phyloP scores from a whole-genome alignment of 2,329 filamentous ascomycete species.

The Chaetomium sp. region DNA sequence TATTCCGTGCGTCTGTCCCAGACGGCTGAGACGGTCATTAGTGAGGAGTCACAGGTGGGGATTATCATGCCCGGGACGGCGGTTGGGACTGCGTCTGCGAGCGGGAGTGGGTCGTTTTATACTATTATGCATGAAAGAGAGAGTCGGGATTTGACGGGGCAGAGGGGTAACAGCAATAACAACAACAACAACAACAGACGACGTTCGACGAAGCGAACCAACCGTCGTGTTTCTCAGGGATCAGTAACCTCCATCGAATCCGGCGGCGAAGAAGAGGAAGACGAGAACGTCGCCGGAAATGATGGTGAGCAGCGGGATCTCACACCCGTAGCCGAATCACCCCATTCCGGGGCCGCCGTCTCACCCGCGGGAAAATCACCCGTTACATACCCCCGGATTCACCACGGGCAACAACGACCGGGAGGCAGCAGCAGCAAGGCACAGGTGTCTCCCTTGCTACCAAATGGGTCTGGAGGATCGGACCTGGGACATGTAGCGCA shows the following conservation, averaged over 20 bases:
- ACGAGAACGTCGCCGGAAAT: constrained; percentile 17
- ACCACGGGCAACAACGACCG: constrained; percentile 4
- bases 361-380: constrained; percentile 17
- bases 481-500: constrained; percentile 9
- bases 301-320: constrained; percentile 28
- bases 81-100: too few species aligned
- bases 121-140: constrained; percentile 1
- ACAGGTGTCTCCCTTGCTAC: too few species aligned
- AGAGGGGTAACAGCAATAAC: neutral
- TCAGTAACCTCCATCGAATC: constrained; percentile 37
- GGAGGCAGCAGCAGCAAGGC: neutral
- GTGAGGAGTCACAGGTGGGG: constrained; percentile 18
- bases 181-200: constrained; percentile 5
- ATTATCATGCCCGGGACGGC: too few species aligned
- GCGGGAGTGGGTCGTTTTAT: too few species aligned
- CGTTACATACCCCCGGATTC: constrained; percentile 20
- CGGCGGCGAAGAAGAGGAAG: constrained; percentile 16
- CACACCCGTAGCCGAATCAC: constrained; percentile 46
- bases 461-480: neutral
- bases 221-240: constrained; percentile 26
- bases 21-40: constrained; percentile 13
- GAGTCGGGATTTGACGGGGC: constrained; percentile 13
- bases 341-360: constrained; percentile 22
- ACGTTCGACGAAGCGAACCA: constrained; percentile 12
- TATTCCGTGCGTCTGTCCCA: constrained; percentile 29